A percentile compares a stretch with the other conserved stretches of the same genome.
These are phyloP conservation scores for Epichloe gansuensis DNA, from an alignment of 2,329 filamentous ascomycete species.

Conservation along the genomic window DNA sequence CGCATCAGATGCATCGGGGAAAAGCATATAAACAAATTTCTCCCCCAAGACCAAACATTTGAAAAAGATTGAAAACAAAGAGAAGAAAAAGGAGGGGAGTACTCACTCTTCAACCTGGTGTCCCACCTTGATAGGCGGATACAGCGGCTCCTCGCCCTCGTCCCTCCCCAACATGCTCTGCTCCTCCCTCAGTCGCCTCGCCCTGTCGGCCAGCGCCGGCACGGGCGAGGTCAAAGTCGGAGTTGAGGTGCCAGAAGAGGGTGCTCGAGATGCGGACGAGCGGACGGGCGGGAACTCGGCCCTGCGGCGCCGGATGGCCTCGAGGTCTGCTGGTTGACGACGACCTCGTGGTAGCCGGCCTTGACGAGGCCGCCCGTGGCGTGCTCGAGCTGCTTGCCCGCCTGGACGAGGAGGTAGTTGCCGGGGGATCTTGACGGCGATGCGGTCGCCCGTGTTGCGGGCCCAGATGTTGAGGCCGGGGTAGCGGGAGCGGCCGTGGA, in stretches of 20 bases:
- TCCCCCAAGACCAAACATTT: too few species aligned
- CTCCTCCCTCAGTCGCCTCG: slow-evolving; percentile 30
- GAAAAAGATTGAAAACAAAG: neutral
- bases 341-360: slow-evolving; percentile 50
- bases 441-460: slow-evolving; percentile 47
- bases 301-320: slow-evolving; percentile 32
- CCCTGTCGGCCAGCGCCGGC: slow-evolving; percentile 32
- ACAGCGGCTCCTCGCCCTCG: slow-evolving; percentile 38
- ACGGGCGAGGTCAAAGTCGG: slow-evolving; percentile 43
- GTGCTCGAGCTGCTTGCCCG: slow-evolving; percentile 52
- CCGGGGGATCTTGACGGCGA: slow-evolving; percentile 48
- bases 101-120: slow-evolving; percentile 45
- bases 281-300: slow-evolving; percentile 34
- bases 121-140: slow-evolving; percentile 44
- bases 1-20: too few species aligned
- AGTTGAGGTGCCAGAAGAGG: slow-evolving; percentile 48
- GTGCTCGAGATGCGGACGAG: slow-evolving; percentile 47
- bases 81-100: neutral
- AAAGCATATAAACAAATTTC: too few species aligned
- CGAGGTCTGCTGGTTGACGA: slow-evolving; percentile 42
- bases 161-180: slow-evolving; percentile 38
- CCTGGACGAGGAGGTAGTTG: slow-evolving; percentile 48
- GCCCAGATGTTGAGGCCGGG: slow-evolving; percentile 52
- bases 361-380: slow-evolving; percentile 48
- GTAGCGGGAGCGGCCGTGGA: slow-evolving; percentile 50